Conservation (phyloP, 495 filamentous ascomycete species). For the Sordaria brevicollis region DNA sequence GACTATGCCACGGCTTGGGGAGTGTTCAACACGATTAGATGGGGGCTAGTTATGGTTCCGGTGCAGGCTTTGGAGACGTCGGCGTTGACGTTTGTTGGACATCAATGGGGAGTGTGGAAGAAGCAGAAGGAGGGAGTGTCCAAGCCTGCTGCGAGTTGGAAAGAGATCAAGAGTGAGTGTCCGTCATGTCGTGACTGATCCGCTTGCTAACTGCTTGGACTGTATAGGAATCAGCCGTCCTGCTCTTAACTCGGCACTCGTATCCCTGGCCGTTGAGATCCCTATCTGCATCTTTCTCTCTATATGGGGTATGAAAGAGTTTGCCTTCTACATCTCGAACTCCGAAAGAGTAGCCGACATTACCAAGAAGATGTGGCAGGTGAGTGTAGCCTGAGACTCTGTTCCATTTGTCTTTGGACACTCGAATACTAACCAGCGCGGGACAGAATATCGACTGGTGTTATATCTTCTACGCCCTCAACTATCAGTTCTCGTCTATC, state of each 20-base stretch:
- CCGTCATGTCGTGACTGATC: not conserved
- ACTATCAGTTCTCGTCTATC: conserved; percentile 54
- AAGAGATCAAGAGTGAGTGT: not conserved
- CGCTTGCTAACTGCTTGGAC: not conserved
- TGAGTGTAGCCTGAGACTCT: not conserved
- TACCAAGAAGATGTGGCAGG: conserved; percentile 56
- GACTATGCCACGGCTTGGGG: conserved; percentile 68
- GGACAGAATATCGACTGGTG: conserved; percentile 54
- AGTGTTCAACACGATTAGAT: conserved; percentile 68
- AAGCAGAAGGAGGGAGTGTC: not conserved
- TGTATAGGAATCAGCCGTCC: not conserved
- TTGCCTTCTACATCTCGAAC: conserved; percentile 50
- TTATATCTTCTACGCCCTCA: conserved; percentile 63
- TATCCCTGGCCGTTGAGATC: conserved; percentile 47
- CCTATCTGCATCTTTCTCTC: conserved; percentile 54
- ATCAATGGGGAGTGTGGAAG: conserved; percentile 55
- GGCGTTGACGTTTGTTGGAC: conserved; percentile 54
- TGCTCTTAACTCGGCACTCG: conserved; percentile 38
- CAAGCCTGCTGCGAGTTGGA: not conserved
- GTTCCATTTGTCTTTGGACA: not conserved
- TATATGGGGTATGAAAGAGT: conserved; percentile 43
- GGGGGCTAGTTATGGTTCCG: conserved; percentile 69
- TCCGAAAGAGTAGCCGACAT: conserved; percentile 48
- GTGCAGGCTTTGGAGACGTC: conserved; percentile 59
- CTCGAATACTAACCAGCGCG: not conserved